phyloP scores from a whole-genome alignment of 2,329 filamentous ascomycete species.

The Aspergillus sp. region DNA sequence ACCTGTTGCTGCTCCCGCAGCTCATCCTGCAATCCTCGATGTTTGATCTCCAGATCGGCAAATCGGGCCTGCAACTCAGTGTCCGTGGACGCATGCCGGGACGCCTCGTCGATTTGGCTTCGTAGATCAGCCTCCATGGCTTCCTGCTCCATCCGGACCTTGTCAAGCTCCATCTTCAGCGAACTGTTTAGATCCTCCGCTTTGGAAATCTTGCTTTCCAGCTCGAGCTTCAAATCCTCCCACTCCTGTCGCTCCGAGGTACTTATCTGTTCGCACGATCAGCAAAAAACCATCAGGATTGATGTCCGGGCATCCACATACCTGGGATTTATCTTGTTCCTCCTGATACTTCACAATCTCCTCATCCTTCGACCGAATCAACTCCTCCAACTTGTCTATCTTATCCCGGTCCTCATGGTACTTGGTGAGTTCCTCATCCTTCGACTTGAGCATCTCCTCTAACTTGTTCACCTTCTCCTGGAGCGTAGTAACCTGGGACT shows the following conservation, averaged over 20 bases:
- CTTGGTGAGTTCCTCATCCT: slow-evolving; percentile 66
- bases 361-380: slow-evolving; percentile 67
- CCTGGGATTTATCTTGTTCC: slow-evolving; percentile 52
- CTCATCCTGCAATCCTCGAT: slow-evolving; percentile 64
- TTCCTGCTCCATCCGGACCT: slow-evolving; percentile 66
- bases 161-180: slow-evolving; percentile 74
- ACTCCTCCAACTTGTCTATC: slow-evolving; percentile 66
- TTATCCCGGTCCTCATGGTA: slow-evolving; percentile 56
- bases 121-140: slow-evolving; percentile 61
- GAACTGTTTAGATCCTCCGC: slow-evolving; percentile 76
- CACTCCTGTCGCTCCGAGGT: slow-evolving; percentile 68
- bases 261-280: slow-evolving; percentile 36
- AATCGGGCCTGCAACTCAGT: slow-evolving; percentile 61
- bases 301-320: slow-evolving; percentile 19
- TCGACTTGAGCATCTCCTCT: slow-evolving; percentile 66
- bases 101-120: slow-evolving; percentile 55
- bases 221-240: slow-evolving; percentile 59
- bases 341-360: slow-evolving; percentile 62
- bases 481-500: slow-evolving; percentile 71
- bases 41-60: slow-evolving; percentile 55
- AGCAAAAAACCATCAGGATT: slow-evolving; percentile 3
- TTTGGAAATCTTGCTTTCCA: slow-evolving; percentile 72
- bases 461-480: slow-evolving; percentile 70
- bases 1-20: slow-evolving; percentile 73
- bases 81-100: slow-evolving; percentile 37